Evolutionary conservation across 495 filamentous ascomycete species (phyloP).

Genomic region (Tetracladium marchalianum): DNA sequence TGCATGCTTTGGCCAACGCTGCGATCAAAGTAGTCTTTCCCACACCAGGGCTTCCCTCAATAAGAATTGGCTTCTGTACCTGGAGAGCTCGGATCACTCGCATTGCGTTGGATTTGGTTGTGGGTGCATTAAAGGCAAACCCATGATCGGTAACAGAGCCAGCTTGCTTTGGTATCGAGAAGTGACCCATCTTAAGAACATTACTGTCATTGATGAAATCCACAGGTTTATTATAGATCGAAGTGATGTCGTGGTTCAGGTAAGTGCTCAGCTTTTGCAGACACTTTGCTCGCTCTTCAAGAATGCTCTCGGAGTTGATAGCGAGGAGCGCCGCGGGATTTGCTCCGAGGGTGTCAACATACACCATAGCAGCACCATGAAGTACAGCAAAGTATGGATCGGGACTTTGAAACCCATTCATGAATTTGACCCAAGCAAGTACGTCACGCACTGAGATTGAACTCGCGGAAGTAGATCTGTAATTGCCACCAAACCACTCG

Average conservation of each 20-base stretch:
- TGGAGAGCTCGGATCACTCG: slow-evolving; percentile 85
- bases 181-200: slow-evolving; percentile 58
- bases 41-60: slow-evolving; percentile 94
- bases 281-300: slow-evolving; percentile 55
- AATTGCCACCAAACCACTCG: slow-evolving; percentile 79
- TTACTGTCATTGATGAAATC: slow-evolving; percentile 22
- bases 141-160: slow-evolving; percentile 41
- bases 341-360: slow-evolving; percentile 87
- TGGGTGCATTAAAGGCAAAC: slow-evolving; percentile 79
- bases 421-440: slow-evolving; percentile 86
- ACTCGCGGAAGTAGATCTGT: slow-evolving; percentile 58
- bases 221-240: slow-evolving; percentile 43
- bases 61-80: slow-evolving; percentile 76
- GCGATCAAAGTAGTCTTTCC: slow-evolving; percentile 92
- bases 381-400: slow-evolving; percentile 51
- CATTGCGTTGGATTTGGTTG: slow-evolving; percentile 82
- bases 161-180: slow-evolving; percentile 47
- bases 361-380: slow-evolving; percentile 91
- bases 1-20: slow-evolving; percentile 68
- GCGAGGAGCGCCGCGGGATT: slow-evolving; percentile 81
- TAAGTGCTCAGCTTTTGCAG: slow-evolving; percentile 61
- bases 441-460: slow-evolving; percentile 85
- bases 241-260: slow-evolving; percentile 48
- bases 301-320: slow-evolving; percentile 46
- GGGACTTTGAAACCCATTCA: slow-evolving; percentile 50